phyloP scores from a whole-genome alignment of 495 filamentous ascomycete species.

The Ramalina peruviana region DNA sequence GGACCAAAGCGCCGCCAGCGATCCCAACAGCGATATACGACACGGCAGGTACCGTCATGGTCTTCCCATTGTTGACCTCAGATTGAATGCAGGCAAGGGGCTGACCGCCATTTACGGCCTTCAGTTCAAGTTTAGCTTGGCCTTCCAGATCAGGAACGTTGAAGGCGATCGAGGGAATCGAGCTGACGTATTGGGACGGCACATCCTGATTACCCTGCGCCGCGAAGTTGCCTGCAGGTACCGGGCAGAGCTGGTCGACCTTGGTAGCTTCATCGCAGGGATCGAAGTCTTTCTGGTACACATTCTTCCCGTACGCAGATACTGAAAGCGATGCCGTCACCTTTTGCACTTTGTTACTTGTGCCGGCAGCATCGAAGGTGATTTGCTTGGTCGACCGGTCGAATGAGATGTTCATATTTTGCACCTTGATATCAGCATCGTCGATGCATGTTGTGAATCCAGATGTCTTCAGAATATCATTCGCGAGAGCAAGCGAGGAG shows the following conservation, averaged over 20 bases:
- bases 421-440: slow-evolving; percentile 52
- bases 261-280: slow-evolving; percentile 57
- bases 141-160: slow-evolving; percentile 82
- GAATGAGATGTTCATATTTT: slow-evolving; percentile 65
- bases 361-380: slow-evolving; percentile 71
- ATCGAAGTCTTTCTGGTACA: slow-evolving; percentile 71
- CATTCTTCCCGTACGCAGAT: slow-evolving; percentile 70
- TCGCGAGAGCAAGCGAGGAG: slow-evolving; percentile 31
- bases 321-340: slow-evolving; percentile 69
- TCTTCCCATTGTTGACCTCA: slow-evolving; percentile 74
- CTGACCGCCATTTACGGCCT: slow-evolving; percentile 39
- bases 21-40: slow-evolving; percentile 77
- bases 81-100: slow-evolving; percentile 77
- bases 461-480: slow-evolving; percentile 62
- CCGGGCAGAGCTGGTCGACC: slow-evolving; percentile 68
- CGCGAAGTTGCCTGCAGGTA: slow-evolving; percentile 59
- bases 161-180: slow-evolving; percentile 87
- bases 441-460: slow-evolving; percentile 66
- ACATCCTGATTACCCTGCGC: slow-evolving; percentile 57
- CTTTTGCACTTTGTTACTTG: slow-evolving; percentile 58
- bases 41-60: slow-evolving; percentile 55
- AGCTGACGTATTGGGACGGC: slow-evolving; percentile 49
- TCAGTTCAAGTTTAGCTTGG: slow-evolving; percentile 64
- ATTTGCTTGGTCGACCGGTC: slow-evolving; percentile 57
- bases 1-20: slow-evolving; percentile 67